A percentile compares a stretch with the other conserved stretches of the same genome.
Evolutionary conservation across 306 rosid genomes (phyloP).

Genomic region (Astragalus glycyphyllos): DNA sequence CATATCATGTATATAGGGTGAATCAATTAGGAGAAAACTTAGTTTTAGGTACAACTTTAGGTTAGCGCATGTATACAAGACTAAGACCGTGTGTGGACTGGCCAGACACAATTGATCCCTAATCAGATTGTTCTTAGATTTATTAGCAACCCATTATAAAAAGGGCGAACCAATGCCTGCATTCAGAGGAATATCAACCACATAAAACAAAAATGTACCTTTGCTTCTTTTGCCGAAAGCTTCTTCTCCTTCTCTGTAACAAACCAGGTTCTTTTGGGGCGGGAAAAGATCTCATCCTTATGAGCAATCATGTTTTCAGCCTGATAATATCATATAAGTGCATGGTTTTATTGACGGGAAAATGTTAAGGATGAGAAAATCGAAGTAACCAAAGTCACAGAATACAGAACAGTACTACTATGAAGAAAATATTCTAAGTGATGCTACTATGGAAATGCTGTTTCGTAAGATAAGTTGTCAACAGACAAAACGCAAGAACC

Average conservation of each 20-base stretch:
- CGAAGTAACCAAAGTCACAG: background rate
- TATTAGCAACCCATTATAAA: background rate
- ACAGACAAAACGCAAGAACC: background rate
- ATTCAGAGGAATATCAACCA: conserved; percentile 23
- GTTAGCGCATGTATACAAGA: background rate
- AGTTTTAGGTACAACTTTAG: background rate
- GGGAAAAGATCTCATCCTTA: conserved; percentile 85
- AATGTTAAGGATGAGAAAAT: conserved; percentile 6
- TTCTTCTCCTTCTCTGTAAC: conserved; percentile 80
- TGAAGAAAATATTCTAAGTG: background rate
- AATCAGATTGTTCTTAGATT: conserved; percentile 26
- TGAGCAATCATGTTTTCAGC: conserved; percentile 95
- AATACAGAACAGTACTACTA: conserved; percentile 5
- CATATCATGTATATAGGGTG: background rate
- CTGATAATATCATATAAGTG: conserved; percentile 52
- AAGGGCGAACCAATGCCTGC: conserved; percentile 21
- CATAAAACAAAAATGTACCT: conserved; percentile 52
- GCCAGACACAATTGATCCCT: conserved; percentile 2
- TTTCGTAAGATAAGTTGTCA: conserved; percentile 28
- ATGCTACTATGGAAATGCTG: conserved; percentile 8
- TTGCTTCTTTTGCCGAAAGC: conserved; percentile 67
- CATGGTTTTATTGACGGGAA: conserved; percentile 24
- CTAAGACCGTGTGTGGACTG: conserved; percentile 10
- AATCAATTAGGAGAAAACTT: background rate
- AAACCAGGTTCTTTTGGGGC: conserved; percentile 96